Conservation (phyloP, 1,284 basidiomycete species). For the Anthracocystis walkeri region DNA sequence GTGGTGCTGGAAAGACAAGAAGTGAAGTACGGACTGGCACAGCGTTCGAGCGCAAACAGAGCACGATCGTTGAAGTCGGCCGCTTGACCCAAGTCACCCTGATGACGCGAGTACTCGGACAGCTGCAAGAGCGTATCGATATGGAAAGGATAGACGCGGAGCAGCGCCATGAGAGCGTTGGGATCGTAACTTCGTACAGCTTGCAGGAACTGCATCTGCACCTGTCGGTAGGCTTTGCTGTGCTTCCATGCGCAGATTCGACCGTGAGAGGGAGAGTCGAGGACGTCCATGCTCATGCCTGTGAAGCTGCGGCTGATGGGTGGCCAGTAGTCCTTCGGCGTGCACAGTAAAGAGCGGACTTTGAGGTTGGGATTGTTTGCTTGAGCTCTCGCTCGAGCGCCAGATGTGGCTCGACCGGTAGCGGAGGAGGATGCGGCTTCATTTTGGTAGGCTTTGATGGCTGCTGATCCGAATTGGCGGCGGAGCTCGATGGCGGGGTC, state of each 20-base stretch:
- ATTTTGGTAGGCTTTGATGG: slow-evolving; percentile 65
- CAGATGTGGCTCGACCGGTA: slow-evolving; percentile 26
- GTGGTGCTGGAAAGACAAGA: slow-evolving; percentile 56
- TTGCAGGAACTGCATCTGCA: slow-evolving; percentile 67
- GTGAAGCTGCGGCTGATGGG: slow-evolving; percentile 64
- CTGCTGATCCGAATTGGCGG: slow-evolving; percentile 66
- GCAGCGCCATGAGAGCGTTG: slow-evolving; percentile 58
- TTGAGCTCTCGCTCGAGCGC: slow-evolving; percentile 54
- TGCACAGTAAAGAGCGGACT: slow-evolving; percentile 59
- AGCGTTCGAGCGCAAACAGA: slow-evolving; percentile 65
- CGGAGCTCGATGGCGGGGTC: slow-evolving; percentile 65
- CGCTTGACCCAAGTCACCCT: slow-evolving; percentile 67
- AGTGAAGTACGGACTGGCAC: slow-evolving; percentile 56
- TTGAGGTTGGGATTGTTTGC: slow-evolving; percentile 64
- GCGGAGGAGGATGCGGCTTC: slow-evolving; percentile 36
- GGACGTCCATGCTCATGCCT: slow-evolving; percentile 64
- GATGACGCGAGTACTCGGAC: slow-evolving; percentile 64
- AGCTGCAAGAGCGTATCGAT: slow-evolving; percentile 67
- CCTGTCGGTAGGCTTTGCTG: slow-evolving; percentile 62
- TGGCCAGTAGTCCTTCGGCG: slow-evolving; percentile 64
- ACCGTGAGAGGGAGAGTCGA: slow-evolving; percentile 39
- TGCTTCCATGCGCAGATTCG: slow-evolving; percentile 62
- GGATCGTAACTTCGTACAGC: slow-evolving; percentile 65
- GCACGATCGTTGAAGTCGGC: slow-evolving; percentile 66
- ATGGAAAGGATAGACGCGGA: slow-evolving; percentile 67